Evolutionary conservation across 2,329 filamentous ascomycete species (phyloP).

Genomic region (Penicillium sp.): DNA sequence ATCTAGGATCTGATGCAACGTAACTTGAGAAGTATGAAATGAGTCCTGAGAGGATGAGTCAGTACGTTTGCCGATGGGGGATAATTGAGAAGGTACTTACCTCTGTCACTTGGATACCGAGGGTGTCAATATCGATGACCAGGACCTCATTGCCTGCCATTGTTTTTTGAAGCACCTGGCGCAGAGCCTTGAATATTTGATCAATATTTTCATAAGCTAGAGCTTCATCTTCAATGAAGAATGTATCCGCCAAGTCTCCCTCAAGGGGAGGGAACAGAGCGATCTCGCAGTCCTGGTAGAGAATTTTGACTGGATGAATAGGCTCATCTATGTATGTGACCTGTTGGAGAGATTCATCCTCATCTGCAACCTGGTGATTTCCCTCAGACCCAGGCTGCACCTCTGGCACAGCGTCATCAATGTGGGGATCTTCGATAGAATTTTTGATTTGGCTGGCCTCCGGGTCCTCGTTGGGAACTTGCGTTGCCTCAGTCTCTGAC

Average conservation of each 20-base stretch:
- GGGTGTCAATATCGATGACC: conserved; percentile 54
- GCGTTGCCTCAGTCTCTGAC: conserved; percentile 2
- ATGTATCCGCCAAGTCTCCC: conserved; percentile 55
- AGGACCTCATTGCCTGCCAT: conserved; percentile 59
- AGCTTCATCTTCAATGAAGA: conserved; percentile 57
- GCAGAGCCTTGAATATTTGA: conserved; percentile 58
- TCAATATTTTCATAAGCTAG: conserved; percentile 55
- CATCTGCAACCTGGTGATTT: conserved; percentile 4
- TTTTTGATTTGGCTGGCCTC: conserved; percentile 15
- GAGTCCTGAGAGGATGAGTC: conserved; percentile 49
- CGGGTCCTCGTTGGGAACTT: conserved; percentile 17
- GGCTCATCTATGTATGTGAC: conserved; percentile 12
- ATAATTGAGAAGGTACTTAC: conserved; percentile 44
- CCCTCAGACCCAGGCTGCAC: conserved; percentile 6
- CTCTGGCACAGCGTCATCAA: conserved; percentile 8
- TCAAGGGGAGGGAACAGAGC: conserved; percentile 59
- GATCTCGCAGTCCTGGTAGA: conserved; percentile 58
- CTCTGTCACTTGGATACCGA: conserved; percentile 59
- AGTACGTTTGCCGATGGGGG: conserved; percentile 7
- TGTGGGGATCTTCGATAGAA: conserved; percentile 10
- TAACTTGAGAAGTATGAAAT: conserved; percentile 48
- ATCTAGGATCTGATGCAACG: conserved; percentile 58
- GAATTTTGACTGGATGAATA: conserved; percentile 53
- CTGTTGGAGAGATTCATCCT: conserved; percentile 25
- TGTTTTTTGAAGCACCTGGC: conserved; percentile 55